Conservation (phyloP, 2,329 filamentous ascomycete species). For the Cladosporium colombiae region DNA sequence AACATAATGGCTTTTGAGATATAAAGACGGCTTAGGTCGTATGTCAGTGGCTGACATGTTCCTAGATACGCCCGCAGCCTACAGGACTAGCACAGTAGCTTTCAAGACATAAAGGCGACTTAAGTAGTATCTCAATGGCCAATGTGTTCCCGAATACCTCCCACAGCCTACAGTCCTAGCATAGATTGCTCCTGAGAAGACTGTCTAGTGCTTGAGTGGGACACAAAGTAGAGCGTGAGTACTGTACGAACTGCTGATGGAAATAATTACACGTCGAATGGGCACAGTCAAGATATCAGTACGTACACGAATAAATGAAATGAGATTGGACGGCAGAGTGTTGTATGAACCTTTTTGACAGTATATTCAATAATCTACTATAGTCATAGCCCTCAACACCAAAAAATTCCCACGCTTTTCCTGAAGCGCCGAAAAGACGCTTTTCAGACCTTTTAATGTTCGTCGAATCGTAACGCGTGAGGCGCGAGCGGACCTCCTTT, state of each 20-base stretch:
- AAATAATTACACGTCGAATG: not conserved
- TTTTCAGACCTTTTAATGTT: not conserved
- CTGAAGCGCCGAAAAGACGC: not conserved
- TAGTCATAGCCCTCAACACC: not conserved
- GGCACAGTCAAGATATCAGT: not conserved
- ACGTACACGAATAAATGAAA: not conserved
- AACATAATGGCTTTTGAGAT: too few species aligned
- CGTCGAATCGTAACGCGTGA: constrained; percentile 16
- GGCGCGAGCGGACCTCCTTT: not conserved
- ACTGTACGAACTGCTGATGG: not conserved
- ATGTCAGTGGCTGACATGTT: too few species aligned
- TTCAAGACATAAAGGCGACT: too few species aligned
- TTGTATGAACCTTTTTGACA: not conserved
- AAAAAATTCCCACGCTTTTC: not conserved
- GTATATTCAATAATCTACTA: not conserved
- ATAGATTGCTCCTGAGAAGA: too few species aligned
- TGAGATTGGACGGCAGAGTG: not conserved
- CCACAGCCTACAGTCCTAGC: too few species aligned
- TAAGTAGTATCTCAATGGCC: too few species aligned
- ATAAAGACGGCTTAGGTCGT: too few species aligned
- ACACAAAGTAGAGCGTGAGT: not conserved
- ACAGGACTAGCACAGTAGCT: too few species aligned
- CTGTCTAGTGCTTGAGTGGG: too few species aligned
- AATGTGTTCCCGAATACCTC: too few species aligned
- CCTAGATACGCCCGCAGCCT: too few species aligned